Evolutionary conservation across 2,329 filamentous ascomycete genomes (phyloP).

Genomic region (Diplodia corticola): DNA sequence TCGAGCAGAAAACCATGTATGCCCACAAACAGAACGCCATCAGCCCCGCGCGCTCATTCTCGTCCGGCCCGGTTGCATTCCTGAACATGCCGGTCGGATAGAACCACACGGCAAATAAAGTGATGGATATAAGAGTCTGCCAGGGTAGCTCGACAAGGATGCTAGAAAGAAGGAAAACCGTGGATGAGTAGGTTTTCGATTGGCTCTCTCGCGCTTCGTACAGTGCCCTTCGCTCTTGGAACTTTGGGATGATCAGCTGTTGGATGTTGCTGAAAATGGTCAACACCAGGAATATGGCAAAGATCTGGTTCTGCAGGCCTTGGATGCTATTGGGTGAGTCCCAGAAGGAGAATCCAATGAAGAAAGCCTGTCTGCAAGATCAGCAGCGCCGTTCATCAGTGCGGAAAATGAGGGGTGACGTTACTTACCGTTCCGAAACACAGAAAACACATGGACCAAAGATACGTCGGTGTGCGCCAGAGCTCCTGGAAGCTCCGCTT

Average conservation of each 20-base stretch:
- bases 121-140: conserved; percentile 60
- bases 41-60: conserved; percentile 59
- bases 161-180: conserved; percentile 70
- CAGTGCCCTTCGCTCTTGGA: conserved; percentile 58
- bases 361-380: no score
- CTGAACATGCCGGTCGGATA: conserved; percentile 47
- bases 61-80: no score
- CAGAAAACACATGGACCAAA: conserved; percentile 50
- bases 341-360: conserved; percentile 48
- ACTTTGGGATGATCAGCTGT: conserved; percentile 61
- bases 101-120: conserved; percentile 68
- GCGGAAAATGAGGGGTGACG: no score
- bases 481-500: conserved; percentile 48
- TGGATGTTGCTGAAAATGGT: conserved; percentile 49
- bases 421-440: no score
- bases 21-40: conserved; percentile 66
- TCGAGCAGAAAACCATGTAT: conserved; percentile 70
- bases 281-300: conserved; percentile 54
- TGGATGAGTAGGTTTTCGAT: conserved; percentile 73
- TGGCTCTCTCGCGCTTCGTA: conserved; percentile 63
- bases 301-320: conserved; percentile 49
- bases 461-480: conserved; percentile 48
- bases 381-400: no score
- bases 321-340: conserved; percentile 39
- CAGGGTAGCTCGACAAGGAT: conserved; percentile 72